Evolutionary conservation across 495 filamentous ascomycete genomes (phyloP).

Genomic region (Gamarada debralockiae): DNA sequence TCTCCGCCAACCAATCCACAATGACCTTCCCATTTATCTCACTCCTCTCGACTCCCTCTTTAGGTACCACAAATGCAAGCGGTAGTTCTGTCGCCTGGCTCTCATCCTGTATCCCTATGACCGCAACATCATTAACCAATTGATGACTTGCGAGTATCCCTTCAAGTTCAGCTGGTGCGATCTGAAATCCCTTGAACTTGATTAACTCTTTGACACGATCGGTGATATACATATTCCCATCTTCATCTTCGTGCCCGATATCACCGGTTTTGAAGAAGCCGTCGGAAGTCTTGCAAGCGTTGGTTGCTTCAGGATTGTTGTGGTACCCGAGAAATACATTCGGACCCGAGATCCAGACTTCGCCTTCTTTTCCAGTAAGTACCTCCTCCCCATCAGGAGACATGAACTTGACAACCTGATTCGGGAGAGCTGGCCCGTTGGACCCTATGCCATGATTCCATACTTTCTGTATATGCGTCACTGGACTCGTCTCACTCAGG

Average conservation of each 20-base stretch:
- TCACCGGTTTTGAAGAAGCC: constrained; percentile 70
- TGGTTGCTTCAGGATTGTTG: constrained; percentile 56
- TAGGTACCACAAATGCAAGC: constrained; percentile 71
- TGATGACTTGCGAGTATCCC: constrained; percentile 65
- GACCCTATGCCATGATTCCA: constrained; percentile 79
- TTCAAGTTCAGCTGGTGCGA: constrained; percentile 72
- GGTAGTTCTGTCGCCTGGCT: constrained; percentile 73
- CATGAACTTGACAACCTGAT: constrained; percentile 80
- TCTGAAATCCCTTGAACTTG: constrained; percentile 71
- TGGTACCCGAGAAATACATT: constrained; percentile 65
- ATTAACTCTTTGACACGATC: constrained; percentile 70
- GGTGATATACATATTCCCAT: constrained; percentile 60
- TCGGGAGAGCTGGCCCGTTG: constrained; percentile 74
- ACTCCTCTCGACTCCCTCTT: constrained; percentile 42
- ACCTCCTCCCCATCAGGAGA: constrained; percentile 38
- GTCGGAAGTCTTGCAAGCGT: constrained; percentile 49
- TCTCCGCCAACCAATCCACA: constrained; percentile 53
- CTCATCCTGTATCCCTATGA: constrained; percentile 62
- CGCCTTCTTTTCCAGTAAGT: constrained; percentile 47
- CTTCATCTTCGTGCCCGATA: constrained; percentile 54
- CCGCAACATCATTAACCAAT: constrained; percentile 62
- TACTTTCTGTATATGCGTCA: constrained; percentile 43
- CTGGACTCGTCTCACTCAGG: constrained; percentile 49
- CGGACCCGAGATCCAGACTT: constrained; percentile 65
- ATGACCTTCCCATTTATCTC: constrained; percentile 50